Percentiles rank a stretch among this genome's conserved stretches.
These are phyloP conservation scores for Globisporangium carolinianum DNA, from an alignment of 352 stramenopile genomes.

Conservation along the genomic window DNA sequence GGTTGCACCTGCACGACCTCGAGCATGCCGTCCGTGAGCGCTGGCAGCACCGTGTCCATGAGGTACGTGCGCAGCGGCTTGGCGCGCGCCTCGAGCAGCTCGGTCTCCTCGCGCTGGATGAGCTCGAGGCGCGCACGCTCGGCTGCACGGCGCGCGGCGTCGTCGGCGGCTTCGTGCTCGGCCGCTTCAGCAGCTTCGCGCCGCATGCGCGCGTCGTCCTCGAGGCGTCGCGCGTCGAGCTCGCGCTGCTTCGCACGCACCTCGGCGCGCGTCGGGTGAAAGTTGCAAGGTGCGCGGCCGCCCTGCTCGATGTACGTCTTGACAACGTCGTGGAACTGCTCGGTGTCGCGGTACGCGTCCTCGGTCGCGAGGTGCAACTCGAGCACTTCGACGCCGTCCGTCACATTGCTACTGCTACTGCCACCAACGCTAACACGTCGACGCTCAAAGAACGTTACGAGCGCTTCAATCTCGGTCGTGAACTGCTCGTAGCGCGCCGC, in stretches of 20 bases:
- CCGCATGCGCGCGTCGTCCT: conserved; percentile 31
- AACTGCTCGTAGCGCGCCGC: conserved; percentile 43
- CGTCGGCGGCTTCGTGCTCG: conserved; percentile 35
- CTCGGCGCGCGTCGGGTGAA: conserved; percentile 74
- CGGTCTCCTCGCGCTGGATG: conserved; percentile 71
- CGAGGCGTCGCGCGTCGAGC: conserved; percentile 32
- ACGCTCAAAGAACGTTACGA: conserved; percentile 65
- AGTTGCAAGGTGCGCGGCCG: conserved; percentile 59
- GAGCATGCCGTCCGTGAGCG: conserved; percentile 79
- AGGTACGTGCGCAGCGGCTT: conserved; percentile 79
- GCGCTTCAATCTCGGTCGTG: conserved; percentile 30
- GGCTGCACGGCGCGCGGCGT: conserved; percentile 38
- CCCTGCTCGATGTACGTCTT: conserved; percentile 74
- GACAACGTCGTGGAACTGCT: conserved; percentile 37
- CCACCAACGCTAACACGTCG: background rate
- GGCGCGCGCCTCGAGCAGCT: conserved; percentile 70
- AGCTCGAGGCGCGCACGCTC: conserved; percentile 62
- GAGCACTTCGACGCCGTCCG: conserved; percentile 53
- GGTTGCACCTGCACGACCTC: conserved; percentile 85
- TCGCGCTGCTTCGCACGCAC: conserved; percentile 37
- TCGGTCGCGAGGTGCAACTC: conserved; percentile 49
- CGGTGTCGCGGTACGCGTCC: conserved; percentile 30
- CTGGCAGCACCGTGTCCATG: conserved; percentile 80
- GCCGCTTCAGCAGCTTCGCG: conserved; percentile 38
- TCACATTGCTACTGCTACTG: conserved; percentile 1